These are phyloP conservation scores for Fonsecaea monophora DNA, from an alignment of 2,329 filamentous ascomycete genomes.

Conservation along the genomic window DNA sequence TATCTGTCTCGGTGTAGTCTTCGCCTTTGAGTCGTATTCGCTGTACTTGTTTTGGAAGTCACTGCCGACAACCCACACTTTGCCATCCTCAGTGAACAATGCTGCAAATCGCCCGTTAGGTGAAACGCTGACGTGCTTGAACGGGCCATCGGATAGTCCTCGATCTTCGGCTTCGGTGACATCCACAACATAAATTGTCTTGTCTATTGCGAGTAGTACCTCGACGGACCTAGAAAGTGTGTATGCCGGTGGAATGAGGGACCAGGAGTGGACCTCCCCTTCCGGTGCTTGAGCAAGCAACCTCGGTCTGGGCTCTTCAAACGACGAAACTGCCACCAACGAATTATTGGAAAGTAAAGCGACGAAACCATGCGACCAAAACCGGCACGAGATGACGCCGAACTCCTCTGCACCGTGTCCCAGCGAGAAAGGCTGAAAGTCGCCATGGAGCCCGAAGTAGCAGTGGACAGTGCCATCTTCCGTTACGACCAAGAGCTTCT, in stretches of 20 bases:
- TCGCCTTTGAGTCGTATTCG: slow-evolving; percentile 87
- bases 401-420: slow-evolving; percentile 88
- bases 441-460: slow-evolving; percentile 88
- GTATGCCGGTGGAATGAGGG: slow-evolving; percentile 82
- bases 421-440: slow-evolving; percentile 92
- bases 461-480: slow-evolving; percentile 89
- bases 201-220: slow-evolving; percentile 81
- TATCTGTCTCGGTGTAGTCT: slow-evolving; percentile 83
- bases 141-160: slow-evolving; percentile 88
- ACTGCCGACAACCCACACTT: slow-evolving; percentile 89
- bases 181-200: slow-evolving; percentile 86
- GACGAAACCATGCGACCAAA: slow-evolving; percentile 92
- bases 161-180: slow-evolving; percentile 89
- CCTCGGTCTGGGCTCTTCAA: slow-evolving; percentile 87
- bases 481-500: slow-evolving; percentile 86
- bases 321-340: slow-evolving; percentile 83
- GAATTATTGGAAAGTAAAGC: slow-evolving; percentile 88
- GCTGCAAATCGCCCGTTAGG: slow-evolving; percentile 89
- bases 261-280: slow-evolving; percentile 85
- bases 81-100: slow-evolving; percentile 83
- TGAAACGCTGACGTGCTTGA: slow-evolving; percentile 87
- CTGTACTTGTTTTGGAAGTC: slow-evolving; percentile 93
- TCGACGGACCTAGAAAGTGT: slow-evolving; percentile 93
- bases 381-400: slow-evolving; percentile 86
- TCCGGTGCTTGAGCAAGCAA: slow-evolving; percentile 77